These are phyloP conservation scores for Xylaria curta DNA, from an alignment of 495 filamentous ascomycete species.

Conservation along the genomic window DNA sequence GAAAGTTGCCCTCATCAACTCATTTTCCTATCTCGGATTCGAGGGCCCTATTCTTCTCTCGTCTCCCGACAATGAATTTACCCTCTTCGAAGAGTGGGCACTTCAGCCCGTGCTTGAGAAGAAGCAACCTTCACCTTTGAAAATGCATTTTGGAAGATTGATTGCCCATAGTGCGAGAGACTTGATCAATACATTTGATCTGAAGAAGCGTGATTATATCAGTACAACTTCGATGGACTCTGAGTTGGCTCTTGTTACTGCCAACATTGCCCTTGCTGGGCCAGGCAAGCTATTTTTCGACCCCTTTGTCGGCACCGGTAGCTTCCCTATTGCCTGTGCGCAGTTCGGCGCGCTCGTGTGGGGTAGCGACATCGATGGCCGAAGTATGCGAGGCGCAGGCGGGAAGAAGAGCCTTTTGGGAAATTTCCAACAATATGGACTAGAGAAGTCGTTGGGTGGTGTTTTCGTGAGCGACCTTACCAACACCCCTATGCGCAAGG, in stretches of 20 bases:
- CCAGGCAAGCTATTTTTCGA: conserved; percentile 89
- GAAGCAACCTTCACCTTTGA: conserved; percentile 57
- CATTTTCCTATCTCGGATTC: conserved; percentile 80
- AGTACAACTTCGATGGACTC: conserved; percentile 97
- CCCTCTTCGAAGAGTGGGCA: conserved; percentile 79
- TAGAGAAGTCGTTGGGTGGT: conserved; percentile 69
- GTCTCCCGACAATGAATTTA: conserved; percentile 73
- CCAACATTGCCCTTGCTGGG: conserved; percentile 83
- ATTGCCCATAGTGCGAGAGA: conserved; percentile 68
- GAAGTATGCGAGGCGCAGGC: conserved; percentile 75
- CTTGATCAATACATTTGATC: conserved; percentile 74
- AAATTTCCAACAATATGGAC: conserved; percentile 87
- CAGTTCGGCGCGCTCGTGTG: conserved; percentile 84
- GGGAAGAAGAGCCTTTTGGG: conserved; percentile 60
- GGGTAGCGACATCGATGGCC: conserved; percentile 92
- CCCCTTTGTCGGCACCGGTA: conserved; percentile 93
- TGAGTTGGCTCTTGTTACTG: conserved; percentile 87
- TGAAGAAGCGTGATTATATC: conserved; percentile 93
- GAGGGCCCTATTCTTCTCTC: conserved; percentile 76
- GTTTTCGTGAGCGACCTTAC: conserved; percentile 87
- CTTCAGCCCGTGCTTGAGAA: conserved; percentile 50
- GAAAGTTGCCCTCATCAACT: conserved; percentile 75
- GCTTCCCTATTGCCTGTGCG: conserved; percentile 83
- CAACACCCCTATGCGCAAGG: conserved; percentile 75
- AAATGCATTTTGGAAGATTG: conserved; percentile 73